Evolutionary conservation across 208 protist genomes (phyloP), one percentile per base, ranked within the genome.

Genomic region (Crithidia expoeki): DNA sequence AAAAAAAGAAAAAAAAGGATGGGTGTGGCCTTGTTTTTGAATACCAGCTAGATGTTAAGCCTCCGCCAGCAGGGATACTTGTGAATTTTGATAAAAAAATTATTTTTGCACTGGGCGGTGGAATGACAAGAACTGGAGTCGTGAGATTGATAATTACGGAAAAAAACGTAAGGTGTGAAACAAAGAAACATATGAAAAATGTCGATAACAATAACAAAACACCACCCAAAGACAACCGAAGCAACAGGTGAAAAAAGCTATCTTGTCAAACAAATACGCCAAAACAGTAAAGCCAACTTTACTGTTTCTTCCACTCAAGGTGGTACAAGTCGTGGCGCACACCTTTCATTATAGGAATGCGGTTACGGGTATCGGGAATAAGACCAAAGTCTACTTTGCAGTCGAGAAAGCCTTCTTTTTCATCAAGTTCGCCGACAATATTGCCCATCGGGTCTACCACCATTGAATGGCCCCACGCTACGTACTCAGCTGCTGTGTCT

Each of bases 401-500:
- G 71, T 93, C 81, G 40, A 95, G 46, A 51, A 79, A 75, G 9
- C 68, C 69, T 79, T 92, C 86, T 25, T 72, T 83, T 58, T 95
- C 90, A 47, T 93, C 90, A 9, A 85, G 58, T 10, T 81, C 53
- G 25, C 75, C 84, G 50, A 97, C 30, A 0, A 95, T 79, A 12
- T 81, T 85, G 16, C 94, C 94, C 79, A 96, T 89, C 11, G 98
- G 98, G 71, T 95, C 84, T 3, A 96, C 89, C 27, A 99, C 81
- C 21, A 98, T 94, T 7, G 94, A 98, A 74, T 99, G 97, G 2
- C 98, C 98, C 89, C 95, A 99, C 17, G 98, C 97, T 40, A 97
- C 82, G 76, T 99, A 99, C 12, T 86, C 83, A 6, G 93, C 81
- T 0, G 68, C 66, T 14, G 65, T 78, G 60, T 99, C 94, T 40